Evolutionary conservation across 805 yeast species (phyloP).

Genomic region (Maudiozyma barnettii): DNA sequence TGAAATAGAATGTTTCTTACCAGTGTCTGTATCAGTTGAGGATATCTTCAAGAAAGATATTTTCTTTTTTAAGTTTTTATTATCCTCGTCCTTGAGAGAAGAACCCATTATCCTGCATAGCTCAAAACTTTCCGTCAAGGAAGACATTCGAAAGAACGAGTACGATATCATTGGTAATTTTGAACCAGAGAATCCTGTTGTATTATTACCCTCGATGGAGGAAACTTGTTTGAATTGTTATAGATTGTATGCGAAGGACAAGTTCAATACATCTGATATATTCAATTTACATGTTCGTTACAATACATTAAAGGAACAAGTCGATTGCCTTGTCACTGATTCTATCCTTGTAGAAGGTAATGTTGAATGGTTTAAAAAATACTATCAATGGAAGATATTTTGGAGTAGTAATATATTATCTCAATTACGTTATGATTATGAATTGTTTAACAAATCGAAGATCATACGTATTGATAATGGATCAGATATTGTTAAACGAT

Average conservation of each 20-base stretch:
- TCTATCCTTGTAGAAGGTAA: conserved; percentile 21
- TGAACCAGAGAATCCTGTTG: conserved; percentile 11
- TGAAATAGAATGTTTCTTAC: conserved; percentile 15
- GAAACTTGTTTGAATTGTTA: conserved; percentile 24
- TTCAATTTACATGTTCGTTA: conserved; percentile 18
- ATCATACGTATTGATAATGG: conserved; percentile 7
- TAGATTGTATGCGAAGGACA: conserved; percentile 9
- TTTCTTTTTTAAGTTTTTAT: conserved; percentile 23
- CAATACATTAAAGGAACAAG: conserved; percentile 20
- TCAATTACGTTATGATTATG: conserved; percentile 17
- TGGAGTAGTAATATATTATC: conserved; percentile 22
- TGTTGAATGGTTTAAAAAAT: conserved; percentile 16
- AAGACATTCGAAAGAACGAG: not conserved
- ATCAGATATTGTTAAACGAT: not conserved
- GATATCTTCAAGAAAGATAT: conserved; percentile 22
- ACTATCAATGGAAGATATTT: conserved; percentile 16
- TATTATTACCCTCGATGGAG: conserved; percentile 12
- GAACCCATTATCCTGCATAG: conserved; percentile 20
- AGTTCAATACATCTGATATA: conserved; percentile 14
- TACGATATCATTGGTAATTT: conserved; percentile 17
- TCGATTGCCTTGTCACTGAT: conserved; percentile 22
- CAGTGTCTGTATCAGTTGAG: conserved; percentile 27
- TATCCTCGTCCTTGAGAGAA: conserved; percentile 18
- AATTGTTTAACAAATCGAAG: conserved; percentile 10
- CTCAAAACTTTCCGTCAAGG: conserved; percentile 9